A percentile compares a stretch with the other conserved stretches of the same genome.
Evolutionary conservation across 164 flowering plant genomes (phyloP).

Genomic region (Dillenia turbinata): DNA sequence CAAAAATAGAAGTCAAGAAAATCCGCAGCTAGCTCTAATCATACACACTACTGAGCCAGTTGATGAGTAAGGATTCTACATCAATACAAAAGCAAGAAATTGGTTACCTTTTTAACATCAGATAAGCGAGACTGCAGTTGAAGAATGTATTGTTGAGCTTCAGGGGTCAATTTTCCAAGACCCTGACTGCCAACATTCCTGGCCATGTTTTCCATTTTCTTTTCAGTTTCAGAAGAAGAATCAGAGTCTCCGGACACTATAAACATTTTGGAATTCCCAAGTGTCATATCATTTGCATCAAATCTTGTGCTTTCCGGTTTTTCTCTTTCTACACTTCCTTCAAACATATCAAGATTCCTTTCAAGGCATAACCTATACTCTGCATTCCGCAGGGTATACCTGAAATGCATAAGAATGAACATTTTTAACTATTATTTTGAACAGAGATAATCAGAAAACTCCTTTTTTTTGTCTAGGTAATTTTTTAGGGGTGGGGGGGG

Average conservation of each 20-base stretch:
- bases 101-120: conserved; percentile 55
- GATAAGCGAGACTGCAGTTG: conserved; percentile 54
- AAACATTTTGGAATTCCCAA: conserved; percentile 17
- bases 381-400: conserved; percentile 82
- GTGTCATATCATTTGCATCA: conserved; percentile 24
- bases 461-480: no score
- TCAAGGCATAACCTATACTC: conserved; percentile 83
- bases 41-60: no score
- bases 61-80: no score
- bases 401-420: conserved; percentile 17
- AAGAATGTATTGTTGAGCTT: conserved; percentile 55
- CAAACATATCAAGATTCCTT: conserved; percentile 58
- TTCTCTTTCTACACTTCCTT: conserved; percentile 23
- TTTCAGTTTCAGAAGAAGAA: conserved; percentile 18
- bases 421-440: no score
- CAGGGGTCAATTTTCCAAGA: conserved; percentile 62
- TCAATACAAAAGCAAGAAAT: no score
- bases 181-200: conserved; percentile 32
- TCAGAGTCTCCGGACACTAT: conserved; percentile 18
- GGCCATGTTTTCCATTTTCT: conserved; percentile 14
- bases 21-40: no score
- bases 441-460: no score
- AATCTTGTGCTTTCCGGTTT: conserved; percentile 22
- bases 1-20: no score
- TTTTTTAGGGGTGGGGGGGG: no score